Percentiles rank a stretch among this genome's conserved stretches.
These are phyloP conservation scores for Megacollybia marginata DNA, from an alignment of 768 basidiomycete species.

Conservation along the genomic window DNA sequence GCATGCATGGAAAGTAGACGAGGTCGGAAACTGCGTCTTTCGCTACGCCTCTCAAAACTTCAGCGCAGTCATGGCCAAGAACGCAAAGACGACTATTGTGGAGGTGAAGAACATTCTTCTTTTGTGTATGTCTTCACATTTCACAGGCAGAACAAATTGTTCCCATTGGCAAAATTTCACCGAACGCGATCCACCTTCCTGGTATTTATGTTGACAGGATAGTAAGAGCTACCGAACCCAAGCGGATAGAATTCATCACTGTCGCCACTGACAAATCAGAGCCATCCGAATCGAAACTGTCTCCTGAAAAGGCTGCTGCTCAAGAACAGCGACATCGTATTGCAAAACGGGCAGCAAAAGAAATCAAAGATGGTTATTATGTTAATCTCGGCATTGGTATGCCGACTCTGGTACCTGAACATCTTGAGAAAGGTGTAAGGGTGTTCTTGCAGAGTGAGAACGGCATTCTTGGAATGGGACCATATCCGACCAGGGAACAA, in stretches of 20 bases:
- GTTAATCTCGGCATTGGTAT: conserved; percentile 90
- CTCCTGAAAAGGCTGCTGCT: conserved; percentile 47
- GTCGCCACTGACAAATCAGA: conserved; percentile 38
- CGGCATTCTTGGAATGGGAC: conserved; percentile 83
- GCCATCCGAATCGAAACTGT: conserved; percentile 12
- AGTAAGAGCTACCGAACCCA: conserved; percentile 68
- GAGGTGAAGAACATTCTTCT: conserved; percentile 44
- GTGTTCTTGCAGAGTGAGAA: conserved; percentile 95
- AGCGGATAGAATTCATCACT: conserved; percentile 70
- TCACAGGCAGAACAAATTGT: conserved; percentile 83
- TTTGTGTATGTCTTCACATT: background rate
- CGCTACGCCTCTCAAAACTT: conserved; percentile 88
- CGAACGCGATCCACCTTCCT: conserved; percentile 75
- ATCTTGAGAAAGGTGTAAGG: conserved; percentile 60
- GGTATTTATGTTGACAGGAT: conserved; percentile 88
- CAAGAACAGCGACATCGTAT: conserved; percentile 61
- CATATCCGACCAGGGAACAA: conserved; percentile 77
- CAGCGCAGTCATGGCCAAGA: conserved; percentile 79
- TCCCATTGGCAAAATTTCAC: conserved; percentile 72
- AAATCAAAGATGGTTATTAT: conserved; percentile 81
- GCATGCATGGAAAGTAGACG: conserved; percentile 88
- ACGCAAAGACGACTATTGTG: conserved; percentile 84
- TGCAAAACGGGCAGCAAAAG: conserved; percentile 81
- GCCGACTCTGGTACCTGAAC: conserved; percentile 83
- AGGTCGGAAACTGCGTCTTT: conserved; percentile 87